phyloP scores from a whole-genome alignment of 306 rosid species.

The Malus domestica region DNA sequence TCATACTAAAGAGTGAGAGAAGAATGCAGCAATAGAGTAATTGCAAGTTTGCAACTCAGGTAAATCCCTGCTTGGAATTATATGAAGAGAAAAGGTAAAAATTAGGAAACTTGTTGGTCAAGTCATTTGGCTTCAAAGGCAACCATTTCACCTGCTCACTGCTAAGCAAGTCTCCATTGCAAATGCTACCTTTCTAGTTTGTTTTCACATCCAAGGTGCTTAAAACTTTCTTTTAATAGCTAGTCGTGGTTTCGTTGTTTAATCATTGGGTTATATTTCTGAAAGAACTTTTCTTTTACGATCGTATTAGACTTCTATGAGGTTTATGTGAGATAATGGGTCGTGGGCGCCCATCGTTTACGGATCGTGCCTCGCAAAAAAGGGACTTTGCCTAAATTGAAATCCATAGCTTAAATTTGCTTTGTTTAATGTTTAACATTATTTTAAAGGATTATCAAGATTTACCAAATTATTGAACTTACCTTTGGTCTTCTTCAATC shows the following conservation, averaged over 20 bases:
- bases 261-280: background rate
- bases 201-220: background rate
- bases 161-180: background rate
- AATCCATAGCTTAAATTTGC: no score
- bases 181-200: background rate
- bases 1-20: slow-evolving; percentile 22
- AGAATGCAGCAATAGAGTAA: slow-evolving; percentile 34
- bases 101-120: background rate
- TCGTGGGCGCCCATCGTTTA: no score
- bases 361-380: no score
- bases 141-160: background rate
- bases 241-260: background rate
- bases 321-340: background rate
- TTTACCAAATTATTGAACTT: no score
- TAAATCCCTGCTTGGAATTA: slow-evolving; percentile 13
- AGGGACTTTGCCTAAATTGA: no score
- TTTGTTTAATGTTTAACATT: no score
- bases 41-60: background rate
- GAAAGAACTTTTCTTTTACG: background rate
- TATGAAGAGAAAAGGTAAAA: slow-evolving; percentile 6
- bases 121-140: background rate
- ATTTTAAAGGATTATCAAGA: no score
- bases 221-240: background rate
- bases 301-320: background rate
- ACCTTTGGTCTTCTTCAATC: no score